Percentiles rank a stretch among this genome's conserved stretches.
phyloP scores from a whole-genome alignment of 306 rosid species.

The Hippophae gyantsensis region DNA sequence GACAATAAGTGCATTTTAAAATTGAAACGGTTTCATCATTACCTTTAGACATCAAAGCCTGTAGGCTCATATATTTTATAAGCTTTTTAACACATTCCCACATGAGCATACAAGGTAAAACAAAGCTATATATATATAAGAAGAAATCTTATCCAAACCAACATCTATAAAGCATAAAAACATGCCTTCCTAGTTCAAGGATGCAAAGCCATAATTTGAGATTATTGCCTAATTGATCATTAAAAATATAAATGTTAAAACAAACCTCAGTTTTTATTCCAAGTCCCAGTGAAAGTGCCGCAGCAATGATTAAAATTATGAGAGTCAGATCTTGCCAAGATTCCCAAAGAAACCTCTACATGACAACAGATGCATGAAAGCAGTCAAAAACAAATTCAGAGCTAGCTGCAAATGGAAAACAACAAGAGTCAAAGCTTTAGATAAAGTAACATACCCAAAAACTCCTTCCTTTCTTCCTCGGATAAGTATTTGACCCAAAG shows the following conservation, averaged over 20 bases:
- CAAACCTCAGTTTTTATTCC: conserved; percentile 87
- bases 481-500: conserved; percentile 93
- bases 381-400: conserved; percentile 4
- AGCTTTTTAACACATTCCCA: no score
- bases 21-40: no score
- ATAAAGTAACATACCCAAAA: conserved; percentile 44
- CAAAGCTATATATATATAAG: no score
- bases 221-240: no score
- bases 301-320: conserved; percentile 80
- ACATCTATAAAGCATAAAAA: no score
- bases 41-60: no score
- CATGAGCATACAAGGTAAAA: no score
- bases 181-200: no score
- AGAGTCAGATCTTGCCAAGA: conserved; percentile 97
- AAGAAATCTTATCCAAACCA: no score
- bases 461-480: conserved; percentile 83
- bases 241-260: conserved; percentile 2
- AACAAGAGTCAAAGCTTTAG: background rate
- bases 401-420: conserved; percentile 2
- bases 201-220: no score
- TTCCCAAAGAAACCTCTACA: conserved; percentile 94
- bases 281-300: conserved; percentile 67
- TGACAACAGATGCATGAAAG: conserved; percentile 19
- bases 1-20: no score
- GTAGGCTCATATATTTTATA: no score